phyloP scores from a whole-genome alignment of 1,284 basidiomycete species.

The Cryptococcus sp. region DNA sequence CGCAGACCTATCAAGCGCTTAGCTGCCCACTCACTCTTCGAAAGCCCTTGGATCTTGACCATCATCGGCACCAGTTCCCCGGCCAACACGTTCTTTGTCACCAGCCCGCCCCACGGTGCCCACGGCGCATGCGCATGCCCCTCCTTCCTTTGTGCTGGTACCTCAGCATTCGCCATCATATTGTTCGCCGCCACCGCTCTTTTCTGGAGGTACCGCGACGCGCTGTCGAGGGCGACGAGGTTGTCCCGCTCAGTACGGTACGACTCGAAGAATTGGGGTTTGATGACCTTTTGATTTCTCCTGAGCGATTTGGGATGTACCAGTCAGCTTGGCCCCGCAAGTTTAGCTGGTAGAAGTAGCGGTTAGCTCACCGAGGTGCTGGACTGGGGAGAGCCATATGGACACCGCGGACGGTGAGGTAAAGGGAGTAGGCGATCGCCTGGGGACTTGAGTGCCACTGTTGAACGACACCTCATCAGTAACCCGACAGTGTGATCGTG shows the following conservation, averaged over 20 bases:
- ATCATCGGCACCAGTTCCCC: constrained; percentile 47
- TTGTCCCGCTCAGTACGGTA: constrained; percentile 44
- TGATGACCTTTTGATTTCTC: constrained; percentile 64
- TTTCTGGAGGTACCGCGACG: constrained; percentile 34
- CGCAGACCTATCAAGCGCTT: background rate
- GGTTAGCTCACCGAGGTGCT: constrained; percentile 59
- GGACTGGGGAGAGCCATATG: constrained; percentile 82
- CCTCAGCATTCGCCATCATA: constrained; percentile 7
- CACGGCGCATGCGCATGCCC: constrained; percentile 1
- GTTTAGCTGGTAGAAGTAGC: too few relatives aligned
- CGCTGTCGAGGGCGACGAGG: constrained; percentile 39
- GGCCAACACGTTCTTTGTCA: constrained; percentile 30
- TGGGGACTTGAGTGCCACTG: constrained; percentile 63
- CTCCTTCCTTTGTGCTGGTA: background rate
- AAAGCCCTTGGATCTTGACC: constrained; percentile 39
- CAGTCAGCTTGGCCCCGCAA: too few relatives aligned
- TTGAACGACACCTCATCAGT: background rate
- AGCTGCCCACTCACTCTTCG: constrained; percentile 13
- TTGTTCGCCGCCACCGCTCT: constrained; percentile 24
- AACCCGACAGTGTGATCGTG: background rate
- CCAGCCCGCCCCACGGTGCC: constrained; percentile 19
- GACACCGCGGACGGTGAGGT: constrained; percentile 70
- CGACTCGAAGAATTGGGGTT: constrained; percentile 54
- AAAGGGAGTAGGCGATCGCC: constrained; percentile 78
- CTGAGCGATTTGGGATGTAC: too few relatives aligned